Percentiles rank a stretch among this genome's conserved stretches.
Evolutionary conservation across 169 alveolate genomes (phyloP).

Genomic region (Babesia sp.): DNA sequence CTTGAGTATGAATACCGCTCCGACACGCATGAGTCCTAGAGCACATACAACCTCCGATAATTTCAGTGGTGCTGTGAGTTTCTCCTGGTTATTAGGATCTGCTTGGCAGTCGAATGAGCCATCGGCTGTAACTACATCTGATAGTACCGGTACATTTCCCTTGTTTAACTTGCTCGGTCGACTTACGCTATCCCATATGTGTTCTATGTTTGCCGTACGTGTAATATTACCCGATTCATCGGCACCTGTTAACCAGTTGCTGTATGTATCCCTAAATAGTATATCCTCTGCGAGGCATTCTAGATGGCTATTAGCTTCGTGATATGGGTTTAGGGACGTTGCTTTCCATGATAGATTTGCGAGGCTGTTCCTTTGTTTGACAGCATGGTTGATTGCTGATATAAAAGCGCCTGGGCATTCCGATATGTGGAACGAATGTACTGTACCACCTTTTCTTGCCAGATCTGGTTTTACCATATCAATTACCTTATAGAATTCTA

Average conservation of each 20-base stretch:
- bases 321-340: slow-evolving; percentile 77
- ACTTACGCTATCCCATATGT: slow-evolving; percentile 72
- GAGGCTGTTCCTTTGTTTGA: slow-evolving; percentile 61
- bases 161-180: slow-evolving; percentile 59
- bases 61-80: slow-evolving; percentile 70
- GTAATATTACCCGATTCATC: slow-evolving; percentile 78
- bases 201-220: slow-evolving; percentile 62
- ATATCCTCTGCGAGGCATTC: slow-evolving; percentile 74
- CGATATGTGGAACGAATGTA: slow-evolving; percentile 70
- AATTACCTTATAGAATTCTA: slow-evolving; percentile 67
- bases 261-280: slow-evolving; percentile 72
- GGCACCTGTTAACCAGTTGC: slow-evolving; percentile 72
- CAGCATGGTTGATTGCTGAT: slow-evolving; percentile 73
- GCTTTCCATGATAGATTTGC: slow-evolving; percentile 73
- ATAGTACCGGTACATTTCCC: slow-evolving; percentile 38
- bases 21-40: slow-evolving; percentile 74
- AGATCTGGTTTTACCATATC: slow-evolving; percentile 65
- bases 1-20: slow-evolving; percentile 71
- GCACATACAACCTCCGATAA: slow-evolving; percentile 77
- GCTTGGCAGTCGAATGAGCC: slow-evolving; percentile 75
- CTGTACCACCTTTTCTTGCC: slow-evolving; percentile 58
- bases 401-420: slow-evolving; percentile 81
- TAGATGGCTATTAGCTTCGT: slow-evolving; percentile 72
- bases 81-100: slow-evolving; percentile 76
- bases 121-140: slow-evolving; percentile 77